Percentiles rank a stretch among this genome's conserved stretches.
phyloP scores from a whole-genome alignment of 768 basidiomycete species.

The Boletus vinaceobasis region DNA sequence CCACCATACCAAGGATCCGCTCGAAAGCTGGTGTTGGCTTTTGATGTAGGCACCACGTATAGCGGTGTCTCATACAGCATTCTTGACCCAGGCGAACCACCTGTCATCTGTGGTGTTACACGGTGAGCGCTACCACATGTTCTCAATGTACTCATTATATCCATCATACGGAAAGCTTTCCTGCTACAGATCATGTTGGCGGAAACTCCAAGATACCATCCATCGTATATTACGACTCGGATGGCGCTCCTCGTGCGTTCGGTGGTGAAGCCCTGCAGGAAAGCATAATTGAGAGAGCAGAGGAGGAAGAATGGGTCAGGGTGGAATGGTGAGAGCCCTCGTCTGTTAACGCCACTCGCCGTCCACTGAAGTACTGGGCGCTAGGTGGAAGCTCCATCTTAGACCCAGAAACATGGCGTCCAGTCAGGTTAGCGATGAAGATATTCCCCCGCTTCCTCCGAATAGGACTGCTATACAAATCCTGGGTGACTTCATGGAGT shows the following conservation, averaged over 20 bases:
- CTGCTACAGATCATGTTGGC: constrained; percentile 43
- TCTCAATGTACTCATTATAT: neutral
- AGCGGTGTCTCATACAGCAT: constrained; percentile 47
- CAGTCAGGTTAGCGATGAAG: constrained; percentile 26
- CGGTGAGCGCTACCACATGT: constrained; percentile 15
- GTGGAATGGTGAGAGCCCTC: constrained; percentile 28
- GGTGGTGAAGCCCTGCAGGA: constrained; percentile 46
- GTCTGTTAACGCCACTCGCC: neutral
- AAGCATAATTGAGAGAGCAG: constrained; percentile 36
- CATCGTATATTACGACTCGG: constrained; percentile 43
- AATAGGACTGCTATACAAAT: constrained; percentile 42
- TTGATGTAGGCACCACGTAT: constrained; percentile 52
- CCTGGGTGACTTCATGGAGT: constrained; percentile 47
- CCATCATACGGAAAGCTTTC: constrained; percentile 37
- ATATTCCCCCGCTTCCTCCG: constrained; percentile 42
- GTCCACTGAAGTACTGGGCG: constrained; percentile 3
- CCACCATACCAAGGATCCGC: constrained; percentile 38
- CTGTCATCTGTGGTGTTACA: constrained; percentile 18
- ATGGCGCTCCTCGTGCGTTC: constrained; percentile 38
- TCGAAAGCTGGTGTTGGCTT: constrained; percentile 45
- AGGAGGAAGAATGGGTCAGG: constrained; percentile 33
- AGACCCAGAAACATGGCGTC: constrained; percentile 25
- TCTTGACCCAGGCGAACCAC: constrained; percentile 30
- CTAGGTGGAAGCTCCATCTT: constrained; percentile 37
- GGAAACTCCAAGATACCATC: constrained; percentile 51